These are phyloP conservation scores for Linum lewisii DNA, from an alignment of 345 rosid genomes.

Conservation along the genomic window DNA sequence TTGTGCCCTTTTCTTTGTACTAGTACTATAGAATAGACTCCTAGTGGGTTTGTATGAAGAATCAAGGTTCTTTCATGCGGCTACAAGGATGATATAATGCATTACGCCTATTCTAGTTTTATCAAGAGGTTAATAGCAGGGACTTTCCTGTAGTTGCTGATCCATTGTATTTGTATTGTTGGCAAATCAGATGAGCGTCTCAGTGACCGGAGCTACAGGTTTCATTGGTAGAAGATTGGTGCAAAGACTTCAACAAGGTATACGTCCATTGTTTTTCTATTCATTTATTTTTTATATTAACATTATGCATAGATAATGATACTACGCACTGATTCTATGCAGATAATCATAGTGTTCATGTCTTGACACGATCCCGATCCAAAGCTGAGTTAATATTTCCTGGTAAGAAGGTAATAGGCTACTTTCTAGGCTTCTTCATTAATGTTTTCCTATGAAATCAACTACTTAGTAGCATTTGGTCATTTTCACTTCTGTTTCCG, in stretches of 20 bases:
- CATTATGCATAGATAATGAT: background rate
- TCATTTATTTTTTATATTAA: background rate
- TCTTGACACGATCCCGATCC: slow-evolving; percentile 82
- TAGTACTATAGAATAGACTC: background rate
- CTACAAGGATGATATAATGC: background rate
- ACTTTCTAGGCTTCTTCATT: slow-evolving; percentile 10
- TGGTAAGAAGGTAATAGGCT: slow-evolving; percentile 86
- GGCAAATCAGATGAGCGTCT: slow-evolving; percentile 65
- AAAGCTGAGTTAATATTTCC: slow-evolving; percentile 84
- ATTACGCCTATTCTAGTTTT: background rate
- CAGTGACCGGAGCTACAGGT: slow-evolving; percentile 92
- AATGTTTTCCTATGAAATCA: too few species aligned
- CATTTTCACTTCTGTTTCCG: too few species aligned
- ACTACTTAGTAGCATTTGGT: too few species aligned
- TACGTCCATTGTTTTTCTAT: background rate
- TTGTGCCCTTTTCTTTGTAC: too few species aligned
- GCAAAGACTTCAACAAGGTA: slow-evolving; percentile 72
- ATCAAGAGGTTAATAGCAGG: background rate
- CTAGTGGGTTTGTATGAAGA: background rate
- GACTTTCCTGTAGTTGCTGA: background rate
- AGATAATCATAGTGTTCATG: slow-evolving; percentile 59
- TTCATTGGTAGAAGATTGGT: slow-evolving; percentile 81
- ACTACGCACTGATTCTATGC: slow-evolving; percentile 14
- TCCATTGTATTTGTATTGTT: slow-evolving; percentile 17
- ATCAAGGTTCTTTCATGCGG: background rate